Conservation (phyloP, 2,329 filamentous ascomycete genomes). For the Aureobasidium melanogenum region DNA sequence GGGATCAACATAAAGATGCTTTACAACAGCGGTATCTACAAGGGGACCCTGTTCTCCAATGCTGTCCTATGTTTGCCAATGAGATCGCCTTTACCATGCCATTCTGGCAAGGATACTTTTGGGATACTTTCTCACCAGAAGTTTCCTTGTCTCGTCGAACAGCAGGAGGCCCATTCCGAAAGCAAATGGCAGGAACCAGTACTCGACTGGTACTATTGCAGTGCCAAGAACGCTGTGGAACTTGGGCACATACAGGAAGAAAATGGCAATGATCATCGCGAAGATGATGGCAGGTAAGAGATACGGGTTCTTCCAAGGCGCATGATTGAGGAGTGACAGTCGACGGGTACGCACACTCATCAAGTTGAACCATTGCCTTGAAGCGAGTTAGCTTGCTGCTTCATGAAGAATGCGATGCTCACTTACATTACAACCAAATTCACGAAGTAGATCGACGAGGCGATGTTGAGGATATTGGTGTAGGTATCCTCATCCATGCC, state of each 20-base stretch:
- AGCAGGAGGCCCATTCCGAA: constrained; percentile 59
- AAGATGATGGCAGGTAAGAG: constrained; percentile 65
- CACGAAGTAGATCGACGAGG: constrained; percentile 69
- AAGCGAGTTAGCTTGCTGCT: background rate
- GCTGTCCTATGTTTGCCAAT: background rate
- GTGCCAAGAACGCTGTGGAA: constrained; percentile 56
- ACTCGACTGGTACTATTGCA: constrained; percentile 55
- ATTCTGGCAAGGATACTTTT: constrained; percentile 47
- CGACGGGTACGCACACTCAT: constrained; percentile 55
- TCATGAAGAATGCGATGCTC: background rate
- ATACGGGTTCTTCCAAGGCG: constrained; percentile 57
- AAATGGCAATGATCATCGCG: constrained; percentile 58
- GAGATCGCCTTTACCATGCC: constrained; percentile 50
- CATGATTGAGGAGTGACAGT: constrained; percentile 61
- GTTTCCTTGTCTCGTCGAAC: constrained; percentile 61
- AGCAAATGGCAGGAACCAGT: constrained; percentile 68
- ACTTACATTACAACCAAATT: constrained; percentile 68
- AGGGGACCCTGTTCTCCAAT: background rate
- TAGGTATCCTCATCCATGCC: constrained; percentile 46
- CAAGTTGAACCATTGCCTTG: constrained; percentile 65
- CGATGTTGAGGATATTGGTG: constrained; percentile 49
- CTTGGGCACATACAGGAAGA: constrained; percentile 56
- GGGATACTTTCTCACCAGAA: constrained; percentile 50
- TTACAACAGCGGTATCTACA: background rate
- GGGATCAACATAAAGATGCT: background rate